phyloP scores from a whole-genome alignment of 441 rosid species.

The Capsella rubella region DNA sequence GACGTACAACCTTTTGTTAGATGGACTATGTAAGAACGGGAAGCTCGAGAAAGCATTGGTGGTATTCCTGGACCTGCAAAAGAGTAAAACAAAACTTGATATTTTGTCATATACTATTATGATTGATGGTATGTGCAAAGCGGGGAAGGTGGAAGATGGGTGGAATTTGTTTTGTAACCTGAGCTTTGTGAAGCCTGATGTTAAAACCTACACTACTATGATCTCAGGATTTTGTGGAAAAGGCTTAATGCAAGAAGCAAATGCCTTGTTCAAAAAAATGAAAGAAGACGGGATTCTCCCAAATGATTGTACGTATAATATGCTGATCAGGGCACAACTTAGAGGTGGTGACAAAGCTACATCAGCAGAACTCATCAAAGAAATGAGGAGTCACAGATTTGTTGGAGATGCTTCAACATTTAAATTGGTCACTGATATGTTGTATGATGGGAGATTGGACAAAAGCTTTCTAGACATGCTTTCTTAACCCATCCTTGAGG shows the following conservation, averaged over 20 bases:
- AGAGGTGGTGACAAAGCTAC: background rate
- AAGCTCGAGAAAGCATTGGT: slow-evolving; percentile 7
- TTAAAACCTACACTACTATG: slow-evolving; percentile 12
- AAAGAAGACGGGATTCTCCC: background rate
- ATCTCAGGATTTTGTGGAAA: slow-evolving; percentile 31
- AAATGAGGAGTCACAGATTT: slow-evolving; percentile 10
- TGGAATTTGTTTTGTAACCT: slow-evolving; percentile 26
- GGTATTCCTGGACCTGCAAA: slow-evolving; percentile 9
- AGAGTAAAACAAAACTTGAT: slow-evolving; percentile 6
- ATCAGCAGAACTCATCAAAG: background rate
- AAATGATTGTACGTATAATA: background rate
- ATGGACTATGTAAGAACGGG: slow-evolving; percentile 34
- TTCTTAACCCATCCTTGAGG: background rate
- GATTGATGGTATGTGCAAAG: slow-evolving; percentile 43
- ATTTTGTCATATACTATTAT: slow-evolving; percentile 14
- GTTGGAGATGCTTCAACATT: background rate
- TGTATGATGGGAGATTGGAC: slow-evolving; percentile 12
- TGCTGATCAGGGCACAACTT: background rate
- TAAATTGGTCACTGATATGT: background rate
- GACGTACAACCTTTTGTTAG: slow-evolving; percentile 32
- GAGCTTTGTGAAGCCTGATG: background rate
- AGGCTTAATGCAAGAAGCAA: slow-evolving; percentile 28
- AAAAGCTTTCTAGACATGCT: slow-evolving; percentile 16
- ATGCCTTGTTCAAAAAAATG: slow-evolving; percentile 13
- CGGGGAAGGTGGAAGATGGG: slow-evolving; percentile 31